Evolutionary conservation across 306 rosid species (phyloP), one percentile per base, ranked within the genome.

Genomic region (Sicyos edulis): DNA sequence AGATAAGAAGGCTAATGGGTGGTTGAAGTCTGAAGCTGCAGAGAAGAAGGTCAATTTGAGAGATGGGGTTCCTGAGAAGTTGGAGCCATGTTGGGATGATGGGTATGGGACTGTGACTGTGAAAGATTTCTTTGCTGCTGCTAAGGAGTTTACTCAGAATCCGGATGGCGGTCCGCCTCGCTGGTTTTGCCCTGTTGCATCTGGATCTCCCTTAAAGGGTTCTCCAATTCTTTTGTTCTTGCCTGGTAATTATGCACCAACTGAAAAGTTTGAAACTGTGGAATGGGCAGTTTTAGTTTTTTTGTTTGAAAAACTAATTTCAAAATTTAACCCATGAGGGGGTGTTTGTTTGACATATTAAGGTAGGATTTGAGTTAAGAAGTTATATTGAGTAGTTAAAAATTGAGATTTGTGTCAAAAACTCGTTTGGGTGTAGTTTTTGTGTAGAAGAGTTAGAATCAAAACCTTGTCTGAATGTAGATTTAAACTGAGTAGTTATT

Each of bases 161-260:
- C 73, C 68, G 69, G 90, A 88, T 74, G 93, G 90, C 2, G 96
- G 93, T 17, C 96, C 96, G 13, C 97, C 96, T 2, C 78, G 96
- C n/a, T 93, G 98, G 98, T 93, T 90, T 78, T 83, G 86, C 78
- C 97, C 96, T 4, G 50, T 87, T 81, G 77, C 81, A 3, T 79
- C 84, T 44, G 83, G 82, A 15, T 42, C 62, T 54, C 95, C 90
- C 13, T 70, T 84, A 20, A 77, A 84, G 75, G 77, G 73, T 71
- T 80, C 95, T 74, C 98, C 96, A 8, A 69, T 83, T 71, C 93
- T 93, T 62, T 42, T 90, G 49, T 93, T 85, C 76, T 85, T 93
- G 65, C 96, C 96, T 0, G 98, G 98, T 92, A 86, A 80, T 59
- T 81, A 51, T 51, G 13, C 60, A 29, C 6, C 49, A 40, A 54